Conservation (phyloP, 306 rosid species). For the Trifolium fragiferum region DNA sequence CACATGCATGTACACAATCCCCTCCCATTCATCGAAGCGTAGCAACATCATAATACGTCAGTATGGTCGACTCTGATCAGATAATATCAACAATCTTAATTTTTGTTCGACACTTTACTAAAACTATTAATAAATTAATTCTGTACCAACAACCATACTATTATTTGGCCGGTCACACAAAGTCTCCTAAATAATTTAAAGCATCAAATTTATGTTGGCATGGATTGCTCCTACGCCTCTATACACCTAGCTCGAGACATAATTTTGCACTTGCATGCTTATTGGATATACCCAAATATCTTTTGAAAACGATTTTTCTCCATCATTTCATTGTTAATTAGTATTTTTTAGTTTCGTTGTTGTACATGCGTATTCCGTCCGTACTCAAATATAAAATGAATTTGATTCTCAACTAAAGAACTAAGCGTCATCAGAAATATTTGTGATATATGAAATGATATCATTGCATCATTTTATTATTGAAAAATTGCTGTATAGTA, state of each 20-base stretch:
- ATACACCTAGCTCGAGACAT: constrained; percentile 21
- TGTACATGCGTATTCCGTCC: neutral
- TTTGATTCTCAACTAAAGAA: neutral
- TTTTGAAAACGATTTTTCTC: constrained; percentile 31
- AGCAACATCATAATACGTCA: too few species aligned
- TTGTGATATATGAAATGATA: neutral
- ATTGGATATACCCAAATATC: constrained; percentile 25
- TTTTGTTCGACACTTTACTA: neutral
- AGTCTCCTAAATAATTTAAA: constrained; percentile 40
- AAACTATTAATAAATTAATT: neutral
- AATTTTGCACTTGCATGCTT: constrained; percentile 39
- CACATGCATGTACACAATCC: too few species aligned
- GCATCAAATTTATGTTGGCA: neutral
- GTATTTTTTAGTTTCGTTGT: neutral
- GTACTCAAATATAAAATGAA: neutral
- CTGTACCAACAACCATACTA: constrained; percentile 19
- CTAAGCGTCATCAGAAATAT: neutral
- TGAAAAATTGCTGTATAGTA: neutral
- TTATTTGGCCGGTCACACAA: constrained; percentile 38
- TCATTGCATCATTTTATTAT: neutral
- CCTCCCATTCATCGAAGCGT: too few species aligned
- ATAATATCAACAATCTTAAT: too few species aligned
- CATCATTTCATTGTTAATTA: constrained; percentile 1
- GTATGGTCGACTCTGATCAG: too few species aligned
- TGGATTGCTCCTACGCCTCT: constrained; percentile 20